Percentiles rank a stretch among this genome's conserved stretches.
These are phyloP conservation scores for Bretschneidera sinensis DNA, from an alignment of 345 rosid genomes.

Conservation along the genomic window DNA sequence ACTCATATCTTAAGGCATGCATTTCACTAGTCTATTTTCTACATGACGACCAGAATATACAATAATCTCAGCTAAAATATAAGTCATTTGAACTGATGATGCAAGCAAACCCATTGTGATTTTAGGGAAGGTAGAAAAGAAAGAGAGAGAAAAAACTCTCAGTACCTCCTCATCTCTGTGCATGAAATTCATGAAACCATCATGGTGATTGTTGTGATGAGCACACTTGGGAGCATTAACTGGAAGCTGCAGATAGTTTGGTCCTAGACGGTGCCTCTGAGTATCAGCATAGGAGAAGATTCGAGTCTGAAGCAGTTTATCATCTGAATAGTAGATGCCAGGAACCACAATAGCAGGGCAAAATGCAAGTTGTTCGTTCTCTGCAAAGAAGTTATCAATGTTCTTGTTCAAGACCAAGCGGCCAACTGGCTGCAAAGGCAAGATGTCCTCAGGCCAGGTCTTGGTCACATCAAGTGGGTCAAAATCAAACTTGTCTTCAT, in stretches of 20 bases:
- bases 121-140: neutral
- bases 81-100: neutral
- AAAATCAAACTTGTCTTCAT: conserved; percentile 74
- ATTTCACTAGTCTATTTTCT: neutral
- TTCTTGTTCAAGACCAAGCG: conserved; percentile 94
- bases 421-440: conserved; percentile 97
- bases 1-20: neutral
- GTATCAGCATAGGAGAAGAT: conserved; percentile 89
- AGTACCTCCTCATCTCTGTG: conserved; percentile 90
- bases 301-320: conserved; percentile 82
- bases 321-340: conserved; percentile 82
- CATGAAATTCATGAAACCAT: conserved; percentile 89
- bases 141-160: neutral
- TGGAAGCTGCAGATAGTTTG: conserved; percentile 92
- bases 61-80: neutral
- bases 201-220: conserved; percentile 95
- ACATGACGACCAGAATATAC: neutral
- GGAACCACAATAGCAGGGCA: conserved; percentile 94
- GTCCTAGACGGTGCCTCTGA: conserved; percentile 98
- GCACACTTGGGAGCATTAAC: conserved; percentile 91
- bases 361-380: conserved; percentile 93
- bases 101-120: neutral
- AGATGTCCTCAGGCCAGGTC: conserved; percentile 95
- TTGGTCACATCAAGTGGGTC: conserved; percentile 97
- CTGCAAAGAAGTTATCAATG: conserved; percentile 91